phyloP scores from a whole-genome alignment of 2,329 filamentous ascomycete genomes.

The Chrysoporthe austroafricana region DNA sequence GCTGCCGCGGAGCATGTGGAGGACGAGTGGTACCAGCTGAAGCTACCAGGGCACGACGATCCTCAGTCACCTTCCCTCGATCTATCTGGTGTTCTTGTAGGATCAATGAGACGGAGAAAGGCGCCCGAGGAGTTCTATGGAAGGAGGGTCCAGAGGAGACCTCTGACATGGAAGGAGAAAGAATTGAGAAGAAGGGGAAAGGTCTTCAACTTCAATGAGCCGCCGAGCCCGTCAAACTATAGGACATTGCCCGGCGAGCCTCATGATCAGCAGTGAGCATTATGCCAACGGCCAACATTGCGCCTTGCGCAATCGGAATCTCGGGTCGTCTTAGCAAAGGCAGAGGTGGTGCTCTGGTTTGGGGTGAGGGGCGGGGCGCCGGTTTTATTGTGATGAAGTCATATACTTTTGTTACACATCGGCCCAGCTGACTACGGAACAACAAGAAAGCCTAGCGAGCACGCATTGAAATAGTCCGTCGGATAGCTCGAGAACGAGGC shows the following conservation, averaged over 20 bases:
- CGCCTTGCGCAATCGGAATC: neutral
- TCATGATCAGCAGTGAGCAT: neutral
- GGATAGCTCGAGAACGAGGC: neutral
- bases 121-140: neutral
- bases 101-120: neutral
- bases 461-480: neutral
- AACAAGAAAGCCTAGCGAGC: neutral
- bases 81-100: neutral
- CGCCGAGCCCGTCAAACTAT: neutral
- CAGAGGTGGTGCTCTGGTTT: neutral
- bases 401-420: neutral
- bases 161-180: neutral
- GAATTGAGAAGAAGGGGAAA: neutral
- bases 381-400: neutral
- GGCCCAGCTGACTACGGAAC: too few species aligned
- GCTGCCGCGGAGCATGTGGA: neutral
- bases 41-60: neutral
- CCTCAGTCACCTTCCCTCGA: too few species aligned
- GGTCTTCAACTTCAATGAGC: neutral
- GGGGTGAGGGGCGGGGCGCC: neutral
- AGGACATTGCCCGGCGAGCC: neutral
- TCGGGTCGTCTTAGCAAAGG: neutral
- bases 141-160: neutral
- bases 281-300: neutral
- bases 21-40: neutral